Evolutionary conservation across 768 basidiomycete genomes (phyloP).

Genomic region (Holtermanniella nyarrowii): DNA sequence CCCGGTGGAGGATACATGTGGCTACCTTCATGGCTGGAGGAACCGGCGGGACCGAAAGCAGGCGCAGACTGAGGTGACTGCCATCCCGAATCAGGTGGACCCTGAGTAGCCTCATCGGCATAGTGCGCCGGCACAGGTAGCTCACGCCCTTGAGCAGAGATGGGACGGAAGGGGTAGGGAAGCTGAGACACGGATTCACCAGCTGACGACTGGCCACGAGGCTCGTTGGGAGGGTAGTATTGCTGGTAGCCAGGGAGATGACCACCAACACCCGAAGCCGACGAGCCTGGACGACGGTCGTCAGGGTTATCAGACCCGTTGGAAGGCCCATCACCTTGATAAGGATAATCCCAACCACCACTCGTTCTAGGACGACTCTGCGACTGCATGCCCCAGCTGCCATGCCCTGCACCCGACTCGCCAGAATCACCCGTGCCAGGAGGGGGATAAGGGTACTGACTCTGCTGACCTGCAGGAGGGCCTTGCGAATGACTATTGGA

Average conservation of each 20-base stretch:
- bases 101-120: conserved; percentile 13
- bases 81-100: conserved; percentile 17
- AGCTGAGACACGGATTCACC: conserved; percentile 19
- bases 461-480: background rate
- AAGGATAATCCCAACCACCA: conserved; percentile 23
- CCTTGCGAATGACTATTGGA: conserved; percentile 4
- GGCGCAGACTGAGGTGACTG: conserved; percentile 24
- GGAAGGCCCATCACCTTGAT: conserved; percentile 14
- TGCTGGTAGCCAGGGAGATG: conserved; percentile 9
- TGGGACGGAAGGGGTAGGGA: conserved; percentile 30
- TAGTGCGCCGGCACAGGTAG: conserved; percentile 29
- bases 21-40: conserved; percentile 13
- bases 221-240: conserved; percentile 9
- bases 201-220: background rate
- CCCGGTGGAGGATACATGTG: background rate
- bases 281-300: conserved; percentile 20
- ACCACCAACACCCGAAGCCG: conserved; percentile 1
- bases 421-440: background rate
- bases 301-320: background rate
- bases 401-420: conserved; percentile 2
- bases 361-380: conserved; percentile 20
- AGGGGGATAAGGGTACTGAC: background rate
- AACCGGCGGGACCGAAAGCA: conserved; percentile 14
- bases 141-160: conserved; percentile 32
- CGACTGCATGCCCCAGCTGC: background rate